Conservation (phyloP, 441 rosid genomes). For the Codiaeum variegatum region DNA sequence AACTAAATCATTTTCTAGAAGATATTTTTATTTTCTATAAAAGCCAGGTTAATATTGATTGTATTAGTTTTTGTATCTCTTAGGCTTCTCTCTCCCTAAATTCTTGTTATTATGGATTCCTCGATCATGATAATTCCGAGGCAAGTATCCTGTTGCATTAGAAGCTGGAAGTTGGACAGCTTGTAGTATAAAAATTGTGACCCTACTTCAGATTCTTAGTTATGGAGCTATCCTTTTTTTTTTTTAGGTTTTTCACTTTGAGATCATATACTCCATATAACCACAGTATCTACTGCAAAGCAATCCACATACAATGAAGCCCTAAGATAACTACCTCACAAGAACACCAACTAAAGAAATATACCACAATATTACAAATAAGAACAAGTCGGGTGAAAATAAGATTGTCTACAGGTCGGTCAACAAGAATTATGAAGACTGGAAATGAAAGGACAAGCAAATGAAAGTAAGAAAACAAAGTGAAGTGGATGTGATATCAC, state of each 20-base stretch:
- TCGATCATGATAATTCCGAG: neutral
- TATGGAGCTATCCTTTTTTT: neutral
- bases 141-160: neutral
- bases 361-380: neutral
- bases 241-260: neutral
- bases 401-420: neutral
- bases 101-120: neutral
- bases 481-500: constrained; percentile 27
- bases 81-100: neutral
- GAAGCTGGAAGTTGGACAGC: neutral
- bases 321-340: neutral
- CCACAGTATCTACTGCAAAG: neutral
- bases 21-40: no score
- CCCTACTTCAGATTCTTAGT: constrained; percentile 5
- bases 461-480: neutral
- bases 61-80: no score
- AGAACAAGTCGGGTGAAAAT: neutral
- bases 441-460: neutral
- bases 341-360: neutral
- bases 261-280: neutral
- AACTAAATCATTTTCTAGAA: no score
- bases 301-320: neutral
- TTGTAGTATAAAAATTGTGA: neutral
- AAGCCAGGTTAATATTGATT: no score
- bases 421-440: neutral